A percentile compares a stretch with the other conserved stretches of the same genome.
These are phyloP conservation scores for Angomonas deanei DNA, from an alignment of 208 protist genomes.

Conservation along the genomic window DNA sequence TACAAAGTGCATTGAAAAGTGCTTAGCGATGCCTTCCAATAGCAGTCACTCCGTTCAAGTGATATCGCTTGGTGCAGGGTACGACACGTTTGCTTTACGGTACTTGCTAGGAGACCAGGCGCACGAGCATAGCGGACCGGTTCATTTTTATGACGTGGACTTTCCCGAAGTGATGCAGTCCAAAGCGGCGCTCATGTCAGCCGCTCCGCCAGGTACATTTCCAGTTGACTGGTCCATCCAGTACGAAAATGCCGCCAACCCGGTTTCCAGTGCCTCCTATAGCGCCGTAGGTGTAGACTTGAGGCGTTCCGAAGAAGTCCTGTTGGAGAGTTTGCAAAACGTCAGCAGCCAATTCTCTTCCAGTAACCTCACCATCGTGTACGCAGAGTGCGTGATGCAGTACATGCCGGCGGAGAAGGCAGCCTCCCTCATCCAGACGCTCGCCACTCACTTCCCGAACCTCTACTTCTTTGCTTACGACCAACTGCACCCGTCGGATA, in stretches of 20 bases:
- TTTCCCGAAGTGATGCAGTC: conserved; percentile 73
- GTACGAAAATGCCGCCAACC: conserved; percentile 6
- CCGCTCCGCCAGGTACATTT: conserved; percentile 50
- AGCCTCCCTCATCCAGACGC: conserved; percentile 36
- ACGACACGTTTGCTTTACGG: conserved; percentile 81
- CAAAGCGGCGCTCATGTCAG: conserved; percentile 63
- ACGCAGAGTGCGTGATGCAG: conserved; percentile 90
- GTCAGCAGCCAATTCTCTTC: conserved; percentile 24
- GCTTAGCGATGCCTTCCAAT: not conserved
- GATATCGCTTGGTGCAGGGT: conserved; percentile 83
- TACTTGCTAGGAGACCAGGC: conserved; percentile 12
- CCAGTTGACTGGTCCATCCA: conserved; percentile 22
- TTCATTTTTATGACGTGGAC: conserved; percentile 79
- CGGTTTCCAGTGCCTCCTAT: conserved; percentile 34
- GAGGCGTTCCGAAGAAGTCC: conserved; percentile 29
- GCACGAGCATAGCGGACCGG: conserved; percentile 9
- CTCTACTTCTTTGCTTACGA: conserved; percentile 79
- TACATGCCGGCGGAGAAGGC: conserved; percentile 73
- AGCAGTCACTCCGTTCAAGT: conserved; percentile 52
- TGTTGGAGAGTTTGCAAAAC: conserved; percentile 26
- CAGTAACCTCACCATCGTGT: conserved; percentile 63
- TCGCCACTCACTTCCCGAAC: conserved; percentile 44
- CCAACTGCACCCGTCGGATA: conserved; percentile 71
- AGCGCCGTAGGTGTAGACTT: conserved; percentile 71
- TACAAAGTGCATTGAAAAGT: conserved; percentile 20